Conservation (phyloP, 2,329 filamentous ascomycete species). For the Davidsoniella eucalypti region DNA sequence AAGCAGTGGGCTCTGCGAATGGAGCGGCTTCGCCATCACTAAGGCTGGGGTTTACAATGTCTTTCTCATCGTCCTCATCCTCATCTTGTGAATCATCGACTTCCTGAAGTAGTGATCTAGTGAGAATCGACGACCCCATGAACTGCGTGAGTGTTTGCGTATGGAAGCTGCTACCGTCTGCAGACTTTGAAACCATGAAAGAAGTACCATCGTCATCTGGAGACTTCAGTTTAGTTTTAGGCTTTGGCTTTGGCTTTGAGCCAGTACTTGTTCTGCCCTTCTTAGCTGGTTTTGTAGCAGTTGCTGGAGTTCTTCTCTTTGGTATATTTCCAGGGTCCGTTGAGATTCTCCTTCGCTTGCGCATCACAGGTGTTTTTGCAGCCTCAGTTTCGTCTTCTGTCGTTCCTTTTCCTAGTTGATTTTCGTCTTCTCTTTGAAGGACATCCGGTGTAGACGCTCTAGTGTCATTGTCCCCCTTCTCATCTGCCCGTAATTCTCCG, state of each 20-base stretch:
- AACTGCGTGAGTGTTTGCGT: slow-evolving; percentile 29
- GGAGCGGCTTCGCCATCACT: not conserved
- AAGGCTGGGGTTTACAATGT: not conserved
- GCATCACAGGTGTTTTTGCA: too few species aligned
- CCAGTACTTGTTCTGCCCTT: not conserved
- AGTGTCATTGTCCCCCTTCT: not conserved
- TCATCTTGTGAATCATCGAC: slow-evolving; percentile 27
- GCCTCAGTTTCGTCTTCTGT: not conserved
- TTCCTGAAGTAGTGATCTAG: not conserved
- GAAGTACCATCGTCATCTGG: not conserved
- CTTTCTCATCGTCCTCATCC: slow-evolving; percentile 10
- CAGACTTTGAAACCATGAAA: too few species aligned
- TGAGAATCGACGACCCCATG: slow-evolving; percentile 14
- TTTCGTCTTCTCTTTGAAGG: not conserved
- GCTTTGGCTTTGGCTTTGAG: not conserved
- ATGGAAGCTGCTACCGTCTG: slow-evolving; percentile 18
- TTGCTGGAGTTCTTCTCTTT: too few species aligned
- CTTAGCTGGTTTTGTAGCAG: not conserved
- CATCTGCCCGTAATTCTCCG: not conserved
- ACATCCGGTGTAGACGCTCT: not conserved
- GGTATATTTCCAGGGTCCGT: too few species aligned
- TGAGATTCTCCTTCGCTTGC: too few species aligned
- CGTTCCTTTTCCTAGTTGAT: not conserved
- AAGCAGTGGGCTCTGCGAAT: not conserved
- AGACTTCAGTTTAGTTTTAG: not conserved